Conservation (phyloP, 164 flowering plant genomes). For the Magnolia sinica region DNA sequence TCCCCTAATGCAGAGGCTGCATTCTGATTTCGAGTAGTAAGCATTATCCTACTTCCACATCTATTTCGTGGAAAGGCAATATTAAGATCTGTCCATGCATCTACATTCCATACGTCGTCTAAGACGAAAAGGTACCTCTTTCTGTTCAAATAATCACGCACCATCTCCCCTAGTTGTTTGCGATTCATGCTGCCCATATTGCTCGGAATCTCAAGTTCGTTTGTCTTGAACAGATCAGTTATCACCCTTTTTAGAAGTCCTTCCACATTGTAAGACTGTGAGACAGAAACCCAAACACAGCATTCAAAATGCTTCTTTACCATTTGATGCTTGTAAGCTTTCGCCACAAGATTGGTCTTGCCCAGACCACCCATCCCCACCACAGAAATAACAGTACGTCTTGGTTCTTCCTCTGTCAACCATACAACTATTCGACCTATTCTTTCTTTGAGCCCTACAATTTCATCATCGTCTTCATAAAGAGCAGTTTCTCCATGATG, state of each 20-base stretch:
- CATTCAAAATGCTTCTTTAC: slow-evolving; percentile 24
- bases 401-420: slow-evolving; percentile 33
- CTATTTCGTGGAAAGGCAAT: background rate
- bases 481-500: background rate
- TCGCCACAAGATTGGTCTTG: slow-evolving; percentile 44
- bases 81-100: background rate
- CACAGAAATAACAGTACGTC: slow-evolving; percentile 31
- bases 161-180: background rate
- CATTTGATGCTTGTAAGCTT: slow-evolving; percentile 19
- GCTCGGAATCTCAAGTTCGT: no score
- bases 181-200: background rate
- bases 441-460: slow-evolving; percentile 33
- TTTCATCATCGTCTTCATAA: slow-evolving; percentile 22
- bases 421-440: slow-evolving; percentile 18
- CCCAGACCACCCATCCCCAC: slow-evolving; percentile 61
- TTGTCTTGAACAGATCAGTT: no score
- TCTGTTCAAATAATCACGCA: background rate
- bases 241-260: background rate
- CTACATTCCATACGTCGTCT: slow-evolving; percentile 40
- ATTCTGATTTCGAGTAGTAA: slow-evolving; percentile 31
- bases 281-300: slow-evolving; percentile 35
- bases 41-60: slow-evolving; percentile 28
- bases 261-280: slow-evolving; percentile 12
- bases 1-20: slow-evolving; percentile 28
- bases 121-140: slow-evolving; percentile 32